Conservation (phyloP, 352 stramenopile genomes). For the Albugo candida region DNA sequence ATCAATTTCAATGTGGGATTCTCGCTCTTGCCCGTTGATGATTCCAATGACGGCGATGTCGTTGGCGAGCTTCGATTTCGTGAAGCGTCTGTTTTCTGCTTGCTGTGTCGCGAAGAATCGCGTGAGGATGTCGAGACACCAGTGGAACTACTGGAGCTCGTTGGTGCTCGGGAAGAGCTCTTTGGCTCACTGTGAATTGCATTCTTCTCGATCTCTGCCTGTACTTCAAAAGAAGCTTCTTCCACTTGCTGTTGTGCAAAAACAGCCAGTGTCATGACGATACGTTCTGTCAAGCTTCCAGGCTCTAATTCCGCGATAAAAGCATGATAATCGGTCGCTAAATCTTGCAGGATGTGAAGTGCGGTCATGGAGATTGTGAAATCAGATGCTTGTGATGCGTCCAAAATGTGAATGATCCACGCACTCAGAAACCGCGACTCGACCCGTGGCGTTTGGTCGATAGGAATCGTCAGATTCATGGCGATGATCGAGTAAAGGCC, state of each 20-base stretch:
- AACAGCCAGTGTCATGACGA: conserved; percentile 72
- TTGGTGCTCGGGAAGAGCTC: background rate
- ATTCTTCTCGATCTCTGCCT: conserved; percentile 38
- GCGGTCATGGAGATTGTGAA: conserved; percentile 64
- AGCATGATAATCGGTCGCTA: conserved; percentile 44
- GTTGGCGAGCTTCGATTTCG: background rate
- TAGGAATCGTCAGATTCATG: conserved; percentile 25
- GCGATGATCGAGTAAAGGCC: conserved; percentile 57
- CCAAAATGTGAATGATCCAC: conserved; percentile 67
- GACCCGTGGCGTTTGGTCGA: background rate
- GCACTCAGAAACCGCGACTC: conserved; percentile 17
- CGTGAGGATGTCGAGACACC: background rate
- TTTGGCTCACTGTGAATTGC: background rate
- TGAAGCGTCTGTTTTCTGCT: background rate
- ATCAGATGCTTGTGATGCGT: conserved; percentile 48
- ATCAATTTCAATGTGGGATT: conserved; percentile 53
- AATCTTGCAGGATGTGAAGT: conserved; percentile 54
- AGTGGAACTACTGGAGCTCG: background rate
- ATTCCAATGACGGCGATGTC: conserved; percentile 18
- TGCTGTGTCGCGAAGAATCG: too few species aligned
- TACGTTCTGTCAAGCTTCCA: conserved; percentile 33
- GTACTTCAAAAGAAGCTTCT: conserved; percentile 72
- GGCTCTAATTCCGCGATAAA: conserved; percentile 48
- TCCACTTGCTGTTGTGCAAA: conserved; percentile 77
- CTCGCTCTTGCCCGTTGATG: conserved; percentile 25